Evolutionary conservation across 768 basidiomycete species (phyloP), one percentile per base, ranked within the genome.

Genomic region (Lanmaoa rubissima): DNA sequence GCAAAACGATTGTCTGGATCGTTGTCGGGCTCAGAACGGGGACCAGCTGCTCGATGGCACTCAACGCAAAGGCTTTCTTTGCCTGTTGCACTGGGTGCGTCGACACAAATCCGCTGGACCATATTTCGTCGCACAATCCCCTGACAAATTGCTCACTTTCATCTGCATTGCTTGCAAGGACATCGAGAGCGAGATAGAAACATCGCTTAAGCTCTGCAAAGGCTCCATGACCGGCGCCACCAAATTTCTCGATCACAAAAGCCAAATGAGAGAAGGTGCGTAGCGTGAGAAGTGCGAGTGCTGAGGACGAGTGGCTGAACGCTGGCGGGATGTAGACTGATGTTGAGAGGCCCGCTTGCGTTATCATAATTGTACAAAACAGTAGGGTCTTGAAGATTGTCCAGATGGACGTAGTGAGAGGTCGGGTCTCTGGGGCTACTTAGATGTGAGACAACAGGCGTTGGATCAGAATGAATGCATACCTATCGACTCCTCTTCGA

Each of bases 221-320:
- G 3, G 86, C 82, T 21, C 78, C 78, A 19, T 73, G 72, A 16
- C 74, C 75, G 0, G 74, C 70, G 9, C 90, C 88, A 3, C 92
- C 92, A 61, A 94, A 92, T 63, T 88, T 84, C 10, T 86, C 83
- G 9, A 93, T 82, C 47, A 93, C 80, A 63, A 91, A 91, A 3
- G 90, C 84, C 19, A 92, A 76, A 64, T 84, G 80, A 12, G 81
- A 83, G 12, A 94, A 77, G 0, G 80, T 81, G 28, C 78, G 76
- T 0, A 94, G 71, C 5, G 80, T 76, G 14, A 76, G 69, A 6
- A 81, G 71, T 2, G 88, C 84, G 11, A 92, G 74, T 5, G 77
- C 59, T 7, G 78, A 72, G 9, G 83, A 78, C 3, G 75, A 73
- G 45, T 61, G 64, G 35, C 65, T 73, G 36, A 64, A 61, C 2